Evolutionary conservation across 2,329 filamentous ascomycete species (phyloP), one percentile per base, ranked within the genome.

Genomic region (Aspergillus sp.): DNA sequence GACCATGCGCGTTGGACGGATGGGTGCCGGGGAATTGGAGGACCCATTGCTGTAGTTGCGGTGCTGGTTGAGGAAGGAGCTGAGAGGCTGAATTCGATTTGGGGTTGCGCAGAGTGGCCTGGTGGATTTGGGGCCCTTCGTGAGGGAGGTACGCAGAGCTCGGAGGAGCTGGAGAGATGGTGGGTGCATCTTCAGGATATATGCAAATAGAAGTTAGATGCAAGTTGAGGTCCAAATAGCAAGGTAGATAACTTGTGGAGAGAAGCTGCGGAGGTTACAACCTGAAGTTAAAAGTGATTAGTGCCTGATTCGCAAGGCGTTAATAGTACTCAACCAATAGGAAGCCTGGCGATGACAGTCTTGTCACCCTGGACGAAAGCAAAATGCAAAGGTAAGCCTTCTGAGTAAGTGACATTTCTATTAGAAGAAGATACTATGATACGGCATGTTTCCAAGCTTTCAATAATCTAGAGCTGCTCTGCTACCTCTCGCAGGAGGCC

Each of bases 111-210:
- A 65, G 50, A 66, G 53, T 45, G 41, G 50, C 23, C 41, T 15
- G 22, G 52, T 66, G 59, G 51, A 49, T 43, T 58, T 59, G 49
- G 34, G 45, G n/a, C 56, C 55, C 57, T 61, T 56, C 31, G 59
- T 49, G 45, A 77, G 67, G n/a, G 76, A 74, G 30, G 71, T 72
- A 61, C 78, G 78, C 62, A 81, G 63, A 34, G 76, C 76, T 59
- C 78, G 75, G 48, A 81, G 76, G 34, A 81, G 75, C 57, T 80
- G 77, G 38, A 72, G 60, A 0, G 79, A 80, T 60, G 79, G 79
- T 11, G 77, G 62, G 51, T 77, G 72, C 77, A 79, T 79, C 57
- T 30, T 66, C n/a, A 22, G 50, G 8, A 19, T 38, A 23, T 53
- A 54, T 30, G 52, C 25, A 28, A 28, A 28, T 41, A 5, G 34